Base-by-base conservation (phyloP, 495 filamentous ascomycete species). In the Penicillium waksmanii region DNA sequence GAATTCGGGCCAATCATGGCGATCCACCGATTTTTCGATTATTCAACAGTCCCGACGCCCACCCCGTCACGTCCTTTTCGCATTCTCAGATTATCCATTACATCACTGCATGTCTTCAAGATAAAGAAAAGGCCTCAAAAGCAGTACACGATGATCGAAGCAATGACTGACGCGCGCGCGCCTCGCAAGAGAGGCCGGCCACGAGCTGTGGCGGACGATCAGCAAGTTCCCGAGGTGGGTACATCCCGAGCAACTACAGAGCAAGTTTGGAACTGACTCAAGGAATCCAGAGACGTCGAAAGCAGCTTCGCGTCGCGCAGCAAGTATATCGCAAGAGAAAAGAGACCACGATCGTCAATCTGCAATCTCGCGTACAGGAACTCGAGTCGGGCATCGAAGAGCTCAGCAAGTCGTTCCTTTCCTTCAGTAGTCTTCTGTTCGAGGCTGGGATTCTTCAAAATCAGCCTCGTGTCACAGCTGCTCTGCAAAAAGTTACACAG, bases 241-340 rank as follows among this genome's bases (percentile, higher is more conserved):
- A 35, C 34, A 49, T 40, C 36, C 23, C 17, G 21, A 57, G 38
- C 5, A 18, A 43, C 23, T 27, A 40, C 19, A 19, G 42, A 19
- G 1, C 12, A 31, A n/a, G 40, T 15, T 15, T 55, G n/a, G 43
- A 13, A 47, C 15, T 21, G 1, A 38, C 63, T 61, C 51, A 55
- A 18, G 2, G 34, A 48, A 13, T 56, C 42, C 61, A 73, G 71
- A 68, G 62, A 68, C 87, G 92, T 52, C 84, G 92, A 59, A 93
- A 88, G 19, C 92, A 96, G 73, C 93, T 96, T 56, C 87, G 92
- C 36, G 82, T 95, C 53, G 92, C 92, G 9, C 92, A 96, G 64
- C 82, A 92, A 56, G 91, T 91, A 7, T 96, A 96, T 70, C 86
- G 92, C 18, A 83, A 88, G 64, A 84, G 91, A 19, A 96, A 96